Evolutionary conservation across 768 basidiomycete species (phyloP).

Genomic region (Exidia glandulosa): DNA sequence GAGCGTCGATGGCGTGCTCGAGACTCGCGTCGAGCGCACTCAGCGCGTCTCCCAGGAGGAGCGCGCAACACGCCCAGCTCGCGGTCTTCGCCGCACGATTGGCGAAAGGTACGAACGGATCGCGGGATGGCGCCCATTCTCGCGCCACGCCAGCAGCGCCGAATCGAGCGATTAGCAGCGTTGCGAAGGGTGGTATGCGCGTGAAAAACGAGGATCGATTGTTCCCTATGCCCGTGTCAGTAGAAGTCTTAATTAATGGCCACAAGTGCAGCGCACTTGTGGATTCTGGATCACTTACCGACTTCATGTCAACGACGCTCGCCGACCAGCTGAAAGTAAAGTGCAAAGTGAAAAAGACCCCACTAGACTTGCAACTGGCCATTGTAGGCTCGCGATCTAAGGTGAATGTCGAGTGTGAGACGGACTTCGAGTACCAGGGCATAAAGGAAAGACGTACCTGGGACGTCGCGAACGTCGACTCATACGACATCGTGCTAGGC

Average conservation of each 20-base stretch:
- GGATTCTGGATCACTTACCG: slow-evolving; percentile 6
- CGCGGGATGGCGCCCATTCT: too few relatives aligned
- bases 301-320: slow-evolving; percentile 8
- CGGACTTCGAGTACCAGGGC: slow-evolving; percentile 2
- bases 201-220: neutral
- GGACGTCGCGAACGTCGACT: slow-evolving; percentile 25
- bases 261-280: neutral
- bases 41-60: too few relatives aligned
- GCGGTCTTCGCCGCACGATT: too few relatives aligned
- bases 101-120: neutral
- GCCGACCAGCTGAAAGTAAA: slow-evolving; percentile 4
- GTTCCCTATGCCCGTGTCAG: slow-evolving; percentile 2
- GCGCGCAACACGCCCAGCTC: too few relatives aligned
- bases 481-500: slow-evolving; percentile 26
- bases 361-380: slow-evolving; percentile 6
- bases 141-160: too few relatives aligned
- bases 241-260: slow-evolving; percentile 4
- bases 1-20: too few relatives aligned
- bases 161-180: too few relatives aligned
- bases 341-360: neutral
- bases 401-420: neutral
- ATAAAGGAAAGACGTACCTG: slow-evolving; percentile 6
- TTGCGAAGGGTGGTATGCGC: neutral
- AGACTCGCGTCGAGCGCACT: too few relatives aligned
- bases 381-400: slow-evolving; percentile 3